phyloP scores from a whole-genome alignment of 23 red algal genomes.

The Cyanidium caldarium region DNA sequence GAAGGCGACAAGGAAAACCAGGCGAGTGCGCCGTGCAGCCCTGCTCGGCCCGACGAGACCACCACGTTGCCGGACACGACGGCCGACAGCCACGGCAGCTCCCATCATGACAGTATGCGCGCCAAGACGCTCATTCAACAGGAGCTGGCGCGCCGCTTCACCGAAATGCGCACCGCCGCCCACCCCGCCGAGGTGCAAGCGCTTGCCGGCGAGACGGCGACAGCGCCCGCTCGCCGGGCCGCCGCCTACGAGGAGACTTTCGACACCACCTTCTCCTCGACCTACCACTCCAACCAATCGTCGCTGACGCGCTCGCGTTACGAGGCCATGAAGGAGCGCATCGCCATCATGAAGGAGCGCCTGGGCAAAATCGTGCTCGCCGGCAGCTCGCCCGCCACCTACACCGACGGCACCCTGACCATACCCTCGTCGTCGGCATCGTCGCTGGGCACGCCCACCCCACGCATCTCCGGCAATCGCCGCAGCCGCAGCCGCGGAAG shows the following conservation, averaged over 20 bases:
- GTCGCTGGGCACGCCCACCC: background rate
- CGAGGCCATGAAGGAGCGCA: background rate
- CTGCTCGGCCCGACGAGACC: too few species aligned
- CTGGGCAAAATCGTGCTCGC: slow-evolving; percentile 9
- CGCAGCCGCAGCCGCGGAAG: background rate
- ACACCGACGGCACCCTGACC: background rate
- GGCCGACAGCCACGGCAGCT: too few species aligned
- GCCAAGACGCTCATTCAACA: slow-evolving; percentile 4
- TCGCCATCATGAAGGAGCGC: background rate
- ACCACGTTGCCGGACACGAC: too few species aligned
- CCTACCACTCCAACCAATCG: background rate
- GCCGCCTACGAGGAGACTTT: background rate
- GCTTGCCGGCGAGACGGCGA: too few species aligned
- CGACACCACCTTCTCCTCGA: slow-evolving; percentile 1
- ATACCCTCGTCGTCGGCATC: background rate
- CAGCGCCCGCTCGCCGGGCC: background rate
- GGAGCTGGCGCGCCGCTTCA: background rate
- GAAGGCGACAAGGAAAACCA: too few species aligned
- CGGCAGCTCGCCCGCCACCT: background rate
- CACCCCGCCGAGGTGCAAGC: too few species aligned
- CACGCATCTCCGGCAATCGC: too few species aligned
- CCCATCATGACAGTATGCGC: too few species aligned
- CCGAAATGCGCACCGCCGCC: background rate
- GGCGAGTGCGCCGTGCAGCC: too few species aligned
- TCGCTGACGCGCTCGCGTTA: background rate